Evolutionary conservation across 1,139 yeast species (phyloP), one percentile per base, ranked within the genome.

Genomic region (Diutina sp.): DNA sequence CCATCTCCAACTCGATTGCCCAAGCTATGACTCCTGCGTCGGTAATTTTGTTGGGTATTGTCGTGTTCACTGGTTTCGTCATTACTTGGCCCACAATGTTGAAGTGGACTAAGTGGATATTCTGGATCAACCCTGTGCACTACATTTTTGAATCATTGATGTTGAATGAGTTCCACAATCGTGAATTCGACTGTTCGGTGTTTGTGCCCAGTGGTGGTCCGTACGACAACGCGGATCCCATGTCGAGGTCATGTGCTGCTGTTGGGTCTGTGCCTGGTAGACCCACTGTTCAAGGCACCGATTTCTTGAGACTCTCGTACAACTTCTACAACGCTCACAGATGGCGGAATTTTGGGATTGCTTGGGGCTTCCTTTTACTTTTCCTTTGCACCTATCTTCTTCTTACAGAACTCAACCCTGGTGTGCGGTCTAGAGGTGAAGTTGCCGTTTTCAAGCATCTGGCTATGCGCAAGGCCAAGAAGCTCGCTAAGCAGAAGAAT

Each of bases 41-140:
- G 21, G 69, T 85, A 56, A 63, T 85, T 55, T 70, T 87, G 62
- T 69, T 85, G 59, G 84, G 82, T 3, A 65, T 87, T 68, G 53
- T 50, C 12, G 32, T 50, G 32, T 50, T 50, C 45, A 30, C 90
- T n/a, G 95, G 95, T 58, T 87, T 86, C 68, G 84, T 83, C 44
- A 76, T 87, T 60, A 93, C 93, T 45, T 78, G 78, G 57, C 78
- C 80, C 9, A 74, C 77, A 58, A 84, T 87, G 87, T 77, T 80
- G 58, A 85, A 87, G 35, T 87, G 95, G 95, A 80, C 87, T 46
- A 75, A 85, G 61, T 88, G 95, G 93, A 81, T 87, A 63, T 84
- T 83, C 69, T 87, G 84, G 64, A 67, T 87, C 58, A 80, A 87
- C 63, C 95, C 95, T 0, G 71, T 87, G 55, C 84, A 82, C 6